Evolutionary conservation across 768 basidiomycete genomes (phyloP).

Genomic region (Mycena albidolilacea): DNA sequence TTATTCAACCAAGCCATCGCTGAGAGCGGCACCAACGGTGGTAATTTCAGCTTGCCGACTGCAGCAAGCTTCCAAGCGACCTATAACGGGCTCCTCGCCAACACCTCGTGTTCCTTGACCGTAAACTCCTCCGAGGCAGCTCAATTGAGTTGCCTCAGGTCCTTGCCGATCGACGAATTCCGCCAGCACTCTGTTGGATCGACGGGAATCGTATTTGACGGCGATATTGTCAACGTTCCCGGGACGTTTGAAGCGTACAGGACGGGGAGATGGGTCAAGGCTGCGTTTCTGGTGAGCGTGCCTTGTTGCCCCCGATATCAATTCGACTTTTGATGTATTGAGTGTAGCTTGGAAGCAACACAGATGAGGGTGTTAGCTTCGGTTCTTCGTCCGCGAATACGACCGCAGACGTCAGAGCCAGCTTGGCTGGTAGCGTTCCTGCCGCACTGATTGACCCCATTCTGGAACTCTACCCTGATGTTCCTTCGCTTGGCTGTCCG

Average conservation of each 20-base stretch:
- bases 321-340: not conserved
- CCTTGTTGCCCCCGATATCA: not conserved
- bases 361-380: constrained; percentile 34
- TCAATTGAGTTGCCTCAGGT: constrained; percentile 32
- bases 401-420: constrained; percentile 26
- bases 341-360: constrained; percentile 30
- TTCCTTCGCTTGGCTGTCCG: constrained; percentile 34
- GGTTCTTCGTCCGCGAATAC: constrained; percentile 21
- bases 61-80: constrained; percentile 16
- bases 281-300: constrained; percentile 29
- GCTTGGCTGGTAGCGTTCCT: constrained; percentile 18
- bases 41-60: constrained; percentile 24
- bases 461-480: constrained; percentile 35
- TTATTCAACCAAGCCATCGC: constrained; percentile 38
- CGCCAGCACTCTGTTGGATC: constrained; percentile 29
- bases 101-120: constrained; percentile 32
- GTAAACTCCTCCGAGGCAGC: constrained; percentile 15
- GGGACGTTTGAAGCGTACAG: constrained; percentile 28
- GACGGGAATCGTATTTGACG: constrained; percentile 35
- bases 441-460: constrained; percentile 4
- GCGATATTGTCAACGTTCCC: constrained; percentile 29
- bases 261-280: constrained; percentile 32
- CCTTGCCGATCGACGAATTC: constrained; percentile 36
- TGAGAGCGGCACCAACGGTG: constrained; percentile 33
- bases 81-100: constrained; percentile 28